Evolutionary conservation across 2,329 filamentous ascomycete genomes (phyloP), one percentile per base, ranked within the genome.

Genomic region (Exophiala bonariae): DNA sequence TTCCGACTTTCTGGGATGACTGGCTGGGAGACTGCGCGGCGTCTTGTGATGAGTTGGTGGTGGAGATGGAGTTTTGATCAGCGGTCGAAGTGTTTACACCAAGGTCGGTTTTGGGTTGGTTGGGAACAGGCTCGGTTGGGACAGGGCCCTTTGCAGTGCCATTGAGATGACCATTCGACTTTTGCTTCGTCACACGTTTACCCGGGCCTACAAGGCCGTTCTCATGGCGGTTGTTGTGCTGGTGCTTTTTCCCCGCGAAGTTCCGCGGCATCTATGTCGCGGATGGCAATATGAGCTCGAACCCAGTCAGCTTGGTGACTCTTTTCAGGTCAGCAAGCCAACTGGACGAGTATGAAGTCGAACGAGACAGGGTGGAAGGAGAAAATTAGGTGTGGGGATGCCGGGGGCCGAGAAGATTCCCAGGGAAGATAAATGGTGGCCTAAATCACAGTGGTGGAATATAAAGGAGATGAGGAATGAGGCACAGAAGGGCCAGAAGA

Each of bases 161-260:
- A 67, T 78, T 78, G 62, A 79, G 63, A 61, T 79, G 69, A 58
- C 74, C 73, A 68, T 75, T 78, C 51, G 76, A 79, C 63, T 75
- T 79, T 63, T 78, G 75, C 66, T 76, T 78, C 54, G 69, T 74
- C 61, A 84, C 73, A 67, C 84, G 83, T 76, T 84, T 89, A 59
- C 85, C 85, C 42, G 86, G 82, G 63, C 84, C 84, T 78, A 90
- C 86, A 68, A 89, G 78, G 65, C 89, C 89, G 85, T 88, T 90
- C 73, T 96, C 90, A 73, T 95, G 86, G 69, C 86, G 83, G 63
- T 77, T 81, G 71, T 85, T 85, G 74, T 83, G 82, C 68, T 83
- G 79, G 73, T 76, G 85, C 67, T 74, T 74, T 64, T 71, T 72
- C 66, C 69, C 66, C 62, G 72, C 68, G 63, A 65, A 65, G 68